phyloP scores from a whole-genome alignment of 2,329 filamentous ascomycete genomes.

The Epichloe uncinata region DNA sequence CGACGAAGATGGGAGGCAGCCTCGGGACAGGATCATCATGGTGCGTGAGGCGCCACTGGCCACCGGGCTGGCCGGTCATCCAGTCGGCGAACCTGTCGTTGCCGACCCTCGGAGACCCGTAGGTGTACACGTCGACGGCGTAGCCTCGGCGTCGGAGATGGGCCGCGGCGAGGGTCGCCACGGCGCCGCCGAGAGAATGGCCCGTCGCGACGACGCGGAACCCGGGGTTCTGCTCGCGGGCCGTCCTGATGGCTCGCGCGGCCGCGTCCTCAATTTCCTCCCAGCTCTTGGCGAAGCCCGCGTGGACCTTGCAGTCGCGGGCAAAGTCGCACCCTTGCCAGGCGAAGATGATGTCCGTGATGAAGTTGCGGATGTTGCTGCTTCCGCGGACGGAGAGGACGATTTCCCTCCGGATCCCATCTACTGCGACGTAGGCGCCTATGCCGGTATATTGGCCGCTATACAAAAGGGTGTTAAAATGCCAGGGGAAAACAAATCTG shows the following conservation, averaged over 20 bases:
- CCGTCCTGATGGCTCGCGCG: slow-evolving; percentile 28
- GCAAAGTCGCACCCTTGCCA: slow-evolving; percentile 17
- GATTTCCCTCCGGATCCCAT: slow-evolving; percentile 37
- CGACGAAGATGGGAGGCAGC: slow-evolving; percentile 46
- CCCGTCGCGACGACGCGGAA: slow-evolving; percentile 48
- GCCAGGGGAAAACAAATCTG: neutral
- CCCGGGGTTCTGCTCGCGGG: slow-evolving; percentile 31
- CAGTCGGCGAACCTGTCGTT: slow-evolving; percentile 40
- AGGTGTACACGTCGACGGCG: slow-evolving; percentile 46
- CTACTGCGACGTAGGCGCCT: slow-evolving; percentile 37
- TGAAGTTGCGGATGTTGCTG: slow-evolving; percentile 45
- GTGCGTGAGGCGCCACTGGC: slow-evolving; percentile 54
- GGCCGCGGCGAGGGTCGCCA: slow-evolving; percentile 46
- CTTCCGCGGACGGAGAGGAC: slow-evolving; percentile 49
- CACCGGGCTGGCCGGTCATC: slow-evolving; percentile 37
- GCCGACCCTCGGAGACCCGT: slow-evolving; percentile 53
- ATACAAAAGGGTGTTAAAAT: slow-evolving; percentile 2
- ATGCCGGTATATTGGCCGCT: slow-evolving; percentile 31
- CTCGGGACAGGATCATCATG: slow-evolving; percentile 53
- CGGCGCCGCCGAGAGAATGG: slow-evolving; percentile 55
- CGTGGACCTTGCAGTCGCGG: slow-evolving; percentile 36
- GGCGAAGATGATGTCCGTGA: slow-evolving; percentile 35
- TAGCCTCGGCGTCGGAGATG: slow-evolving; percentile 37
- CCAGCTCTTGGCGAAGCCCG: slow-evolving; percentile 49
- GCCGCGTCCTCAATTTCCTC: slow-evolving; percentile 33